Evolutionary conservation across 345 rosid species (phyloP), one percentile per base, ranked within the genome.

Genomic region (Turritis glabra): DNA sequence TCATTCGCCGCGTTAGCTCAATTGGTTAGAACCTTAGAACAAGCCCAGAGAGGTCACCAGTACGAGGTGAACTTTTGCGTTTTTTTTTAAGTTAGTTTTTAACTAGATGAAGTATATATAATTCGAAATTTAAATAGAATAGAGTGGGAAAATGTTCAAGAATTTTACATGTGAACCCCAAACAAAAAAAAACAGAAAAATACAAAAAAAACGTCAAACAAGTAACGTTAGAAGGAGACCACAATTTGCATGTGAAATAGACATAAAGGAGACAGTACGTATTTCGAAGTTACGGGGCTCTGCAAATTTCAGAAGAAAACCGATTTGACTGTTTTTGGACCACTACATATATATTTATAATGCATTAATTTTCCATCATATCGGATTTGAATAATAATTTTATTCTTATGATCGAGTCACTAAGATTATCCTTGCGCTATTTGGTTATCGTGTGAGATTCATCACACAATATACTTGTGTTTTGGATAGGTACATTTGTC

Each of bases 151-250:
- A 55, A 55, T 77, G 38, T 75, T 15, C 2, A 21, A 37, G 55
- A 10, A 23, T 23, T 35, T 67, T 75, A 60, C 63, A 77, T 77
- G 77, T 77, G 69, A 77, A 65, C 22, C 37, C 19, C 41, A 23
- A 62, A 32, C 22, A 2, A 8, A 15, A 23, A 8, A 19, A 10
- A 30, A 0, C 7, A 75, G 37, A 68, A 69, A 61, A 32, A 43
- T 43, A 76, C 70, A 61, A 51, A 77, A 77, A 74, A 71, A 70
- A 64, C 47, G 80, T 77, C 80, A 77, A 77, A 77, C 63, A 77
- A 71, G 77, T 57, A 72, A 77, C 77, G 80, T 72, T 46, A 66
- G 30, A 48, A 56, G 41, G 41, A 57, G 73, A 64, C 52, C 80
- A 65, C 50, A 51, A 8, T 35, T 71, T 69, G 58, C 77, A 64